phyloP scores from a whole-genome alignment of 2,329 filamentous ascomycete genomes.

The Scleromitrula shiraiana region DNA sequence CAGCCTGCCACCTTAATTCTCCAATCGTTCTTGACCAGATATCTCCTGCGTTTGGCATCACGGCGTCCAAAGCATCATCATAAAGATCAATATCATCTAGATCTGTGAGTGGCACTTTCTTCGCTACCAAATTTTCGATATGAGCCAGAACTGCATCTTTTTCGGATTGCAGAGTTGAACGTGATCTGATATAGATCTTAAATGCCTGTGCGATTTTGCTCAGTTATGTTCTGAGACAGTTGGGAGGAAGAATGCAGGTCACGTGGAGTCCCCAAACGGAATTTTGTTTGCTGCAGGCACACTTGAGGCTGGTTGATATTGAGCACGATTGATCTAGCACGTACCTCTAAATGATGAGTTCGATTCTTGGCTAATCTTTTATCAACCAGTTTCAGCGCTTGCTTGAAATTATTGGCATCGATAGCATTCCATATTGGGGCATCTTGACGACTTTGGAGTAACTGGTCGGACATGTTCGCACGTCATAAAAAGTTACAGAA shows the following conservation, averaged over 20 bases:
- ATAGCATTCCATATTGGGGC: slow-evolving; percentile 29
- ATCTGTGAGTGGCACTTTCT: slow-evolving; percentile 20
- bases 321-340: slow-evolving; percentile 6
- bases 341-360: slow-evolving; percentile 28
- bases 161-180: slow-evolving; percentile 21
- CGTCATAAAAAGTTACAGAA: neutral
- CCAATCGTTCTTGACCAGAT: slow-evolving; percentile 27
- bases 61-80: slow-evolving; percentile 23
- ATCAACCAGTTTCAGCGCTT: slow-evolving; percentile 30
- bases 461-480: slow-evolving; percentile 19
- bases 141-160: slow-evolving; percentile 23
- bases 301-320: neutral
- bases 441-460: slow-evolving; percentile 25
- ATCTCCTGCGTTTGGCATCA: slow-evolving; percentile 18
- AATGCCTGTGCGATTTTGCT: slow-evolving; percentile 22
- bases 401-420: slow-evolving; percentile 29
- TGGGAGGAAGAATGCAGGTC: neutral
- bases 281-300: neutral
- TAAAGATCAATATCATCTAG: slow-evolving; percentile 27
- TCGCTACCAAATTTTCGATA: slow-evolving; percentile 23
- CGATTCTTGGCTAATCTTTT: slow-evolving; percentile 29
- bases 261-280: neutral
- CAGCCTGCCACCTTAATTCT: slow-evolving; percentile 25
- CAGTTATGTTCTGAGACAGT: neutral
- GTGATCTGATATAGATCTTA: slow-evolving; percentile 26